A percentile compares a stretch with the other conserved stretches of the same genome.
Conservation (phyloP, 768 basidiomycete species). For the Suillus cothurnatus region DNA sequence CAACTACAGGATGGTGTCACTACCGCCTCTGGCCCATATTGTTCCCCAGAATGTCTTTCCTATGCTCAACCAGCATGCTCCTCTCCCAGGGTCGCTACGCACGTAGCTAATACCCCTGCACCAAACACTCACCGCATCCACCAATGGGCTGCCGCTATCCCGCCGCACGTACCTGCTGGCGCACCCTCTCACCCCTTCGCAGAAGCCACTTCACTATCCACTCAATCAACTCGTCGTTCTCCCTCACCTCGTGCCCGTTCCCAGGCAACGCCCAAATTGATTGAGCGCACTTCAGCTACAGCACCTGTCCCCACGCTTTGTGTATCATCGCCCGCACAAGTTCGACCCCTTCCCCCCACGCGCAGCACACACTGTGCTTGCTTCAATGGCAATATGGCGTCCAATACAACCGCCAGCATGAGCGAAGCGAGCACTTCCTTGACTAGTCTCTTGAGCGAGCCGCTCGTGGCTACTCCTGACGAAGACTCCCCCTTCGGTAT, state of each 20-base stretch:
- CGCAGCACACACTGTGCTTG: slow-evolving; percentile 38
- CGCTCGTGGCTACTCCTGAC: slow-evolving; percentile 41
- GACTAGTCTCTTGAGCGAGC: slow-evolving; percentile 50
- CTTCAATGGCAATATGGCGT: slow-evolving; percentile 29
- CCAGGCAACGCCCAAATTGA: slow-evolving; percentile 36
- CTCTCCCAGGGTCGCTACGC: neutral
- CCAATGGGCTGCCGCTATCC: slow-evolving; percentile 34
- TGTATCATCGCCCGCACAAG: slow-evolving; percentile 44
- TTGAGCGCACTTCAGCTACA: slow-evolving; percentile 33
- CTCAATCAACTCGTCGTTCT: slow-evolving; percentile 2
- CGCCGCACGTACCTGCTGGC: slow-evolving; percentile 33
- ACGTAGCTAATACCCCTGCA: slow-evolving; percentile 6
- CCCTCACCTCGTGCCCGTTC: slow-evolving; percentile 20
- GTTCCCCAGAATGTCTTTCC: slow-evolving; percentile 49
- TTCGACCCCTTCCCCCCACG: slow-evolving; percentile 28
- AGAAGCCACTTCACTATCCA: slow-evolving; percentile 18
- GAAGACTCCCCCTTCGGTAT: slow-evolving; percentile 48
- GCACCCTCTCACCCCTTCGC: slow-evolving; percentile 31
- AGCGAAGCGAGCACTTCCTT: slow-evolving; percentile 51
- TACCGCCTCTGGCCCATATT: slow-evolving; percentile 48
- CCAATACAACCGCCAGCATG: slow-evolving; percentile 35
- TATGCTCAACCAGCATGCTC: slow-evolving; percentile 41
- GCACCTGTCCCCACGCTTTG: slow-evolving; percentile 49
- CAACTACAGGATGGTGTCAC: slow-evolving; percentile 24
- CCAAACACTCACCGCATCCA: slow-evolving; percentile 23